These are phyloP conservation scores for Termitomyces sp. DNA, from an alignment of 768 basidiomycete species.

Conservation along the genomic window DNA sequence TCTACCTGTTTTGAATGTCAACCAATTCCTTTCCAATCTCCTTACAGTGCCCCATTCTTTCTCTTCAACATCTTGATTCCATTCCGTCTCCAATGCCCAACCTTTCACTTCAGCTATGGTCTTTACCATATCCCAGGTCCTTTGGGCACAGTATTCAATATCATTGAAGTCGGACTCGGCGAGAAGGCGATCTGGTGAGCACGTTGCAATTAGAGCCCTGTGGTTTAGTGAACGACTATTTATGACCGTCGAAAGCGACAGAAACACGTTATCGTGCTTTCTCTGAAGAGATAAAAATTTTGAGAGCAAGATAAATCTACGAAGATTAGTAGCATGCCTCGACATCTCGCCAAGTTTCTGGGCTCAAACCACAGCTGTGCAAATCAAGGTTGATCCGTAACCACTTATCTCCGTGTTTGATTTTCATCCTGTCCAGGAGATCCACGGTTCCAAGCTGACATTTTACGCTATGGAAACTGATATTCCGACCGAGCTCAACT, in stretches of 20 bases:
- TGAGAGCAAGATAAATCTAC: neutral
- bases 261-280: slow-evolving; percentile 69
- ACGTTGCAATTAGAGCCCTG: slow-evolving; percentile 56
- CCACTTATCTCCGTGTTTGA: slow-evolving; percentile 55
- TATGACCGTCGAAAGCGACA: slow-evolving; percentile 85
- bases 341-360: slow-evolving; percentile 67
- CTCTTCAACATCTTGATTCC: slow-evolving; percentile 34
- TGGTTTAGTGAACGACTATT: slow-evolving; percentile 69
- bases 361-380: slow-evolving; percentile 85
- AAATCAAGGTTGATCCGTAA: slow-evolving; percentile 74
- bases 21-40: slow-evolving; percentile 69
- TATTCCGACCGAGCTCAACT: slow-evolving; percentile 66
- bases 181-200: slow-evolving; percentile 63
- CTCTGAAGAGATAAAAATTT: slow-evolving; percentile 34
- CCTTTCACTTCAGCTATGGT: slow-evolving; percentile 71
- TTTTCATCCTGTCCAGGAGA: slow-evolving; percentile 53
- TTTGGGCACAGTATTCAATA: slow-evolving; percentile 46
- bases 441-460: slow-evolving; percentile 63
- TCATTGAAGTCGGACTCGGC: slow-evolving; percentile 84
- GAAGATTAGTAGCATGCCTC: slow-evolving; percentile 47
- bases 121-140: slow-evolving; percentile 75
- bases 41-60: slow-evolving; percentile 60
- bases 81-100: slow-evolving; percentile 67
- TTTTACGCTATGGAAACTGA: slow-evolving; percentile 88
- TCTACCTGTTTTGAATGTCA: slow-evolving; percentile 34